phyloP scores from a whole-genome alignment of 768 basidiomycete species.

The Leucocoprinus birnbaumii region DNA sequence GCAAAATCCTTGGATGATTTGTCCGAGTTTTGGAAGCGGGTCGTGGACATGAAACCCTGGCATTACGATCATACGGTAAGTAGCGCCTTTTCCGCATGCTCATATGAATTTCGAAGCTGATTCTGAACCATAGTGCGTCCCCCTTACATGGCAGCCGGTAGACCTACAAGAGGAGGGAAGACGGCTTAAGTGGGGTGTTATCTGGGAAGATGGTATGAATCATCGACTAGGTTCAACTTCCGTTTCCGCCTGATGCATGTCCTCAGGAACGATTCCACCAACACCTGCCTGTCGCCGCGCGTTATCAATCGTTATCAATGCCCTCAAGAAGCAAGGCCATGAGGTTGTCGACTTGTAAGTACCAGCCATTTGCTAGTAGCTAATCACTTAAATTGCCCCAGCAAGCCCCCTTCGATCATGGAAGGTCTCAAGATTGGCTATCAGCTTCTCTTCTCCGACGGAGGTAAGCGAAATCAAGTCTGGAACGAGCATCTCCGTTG shows the following conservation, averaged over 20 bases:
- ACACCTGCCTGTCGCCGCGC: conserved; percentile 64
- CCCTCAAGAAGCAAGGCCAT: conserved; percentile 57
- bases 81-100: conserved; percentile 23
- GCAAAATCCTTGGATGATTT: conserved; percentile 60
- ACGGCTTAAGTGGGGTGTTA: conserved; percentile 57
- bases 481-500: conserved; percentile 5
- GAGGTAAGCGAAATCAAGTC: conserved; percentile 32
- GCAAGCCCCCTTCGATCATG: conserved; percentile 44
- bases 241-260: conserved; percentile 1
- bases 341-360: conserved; percentile 62
- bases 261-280: conserved; percentile 53
- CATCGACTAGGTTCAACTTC: neutral
- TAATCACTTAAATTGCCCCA: conserved; percentile 12
- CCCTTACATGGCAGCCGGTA: conserved; percentile 46
- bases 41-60: conserved; percentile 63
- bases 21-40: conserved; percentile 61
- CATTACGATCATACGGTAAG: conserved; percentile 60
- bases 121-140: conserved; percentile 36
- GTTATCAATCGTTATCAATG: conserved; percentile 44
- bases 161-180: conserved; percentile 44
- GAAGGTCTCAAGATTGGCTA: conserved; percentile 51
- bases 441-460: conserved; percentile 55
- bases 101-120: conserved; percentile 13
- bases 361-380: neutral
- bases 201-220: conserved; percentile 59